These are phyloP conservation scores for Gossypium trilobum DNA, from an alignment of 441 rosid species.

Conservation along the genomic window DNA sequence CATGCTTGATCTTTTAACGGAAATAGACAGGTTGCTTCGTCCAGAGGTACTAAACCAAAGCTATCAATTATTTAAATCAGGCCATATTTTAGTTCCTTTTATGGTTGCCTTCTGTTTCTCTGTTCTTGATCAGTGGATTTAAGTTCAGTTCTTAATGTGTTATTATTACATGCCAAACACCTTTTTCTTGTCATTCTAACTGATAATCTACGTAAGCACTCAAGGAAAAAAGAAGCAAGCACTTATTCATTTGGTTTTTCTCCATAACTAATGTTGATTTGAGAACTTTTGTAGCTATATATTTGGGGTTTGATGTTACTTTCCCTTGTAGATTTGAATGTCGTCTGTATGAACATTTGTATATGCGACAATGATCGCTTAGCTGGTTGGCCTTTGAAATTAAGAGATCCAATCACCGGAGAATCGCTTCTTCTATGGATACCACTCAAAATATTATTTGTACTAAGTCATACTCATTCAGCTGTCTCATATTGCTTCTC, in stretches of 20 bases:
- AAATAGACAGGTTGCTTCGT: conserved; percentile 85
- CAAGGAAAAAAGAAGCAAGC: background rate
- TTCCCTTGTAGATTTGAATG: background rate
- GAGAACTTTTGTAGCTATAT: background rate
- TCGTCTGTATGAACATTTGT: background rate
- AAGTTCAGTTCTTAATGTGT: background rate
- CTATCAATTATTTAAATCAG: background rate
- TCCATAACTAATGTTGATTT: background rate
- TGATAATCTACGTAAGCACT: background rate
- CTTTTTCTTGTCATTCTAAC: background rate
- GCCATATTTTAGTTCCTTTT: background rate
- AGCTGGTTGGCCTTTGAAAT: background rate
- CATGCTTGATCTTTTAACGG: conserved; percentile 52
- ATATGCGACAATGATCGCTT: background rate
- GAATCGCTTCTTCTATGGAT: background rate
- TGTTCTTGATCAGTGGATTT: conserved; percentile 6
- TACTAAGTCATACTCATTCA: background rate
- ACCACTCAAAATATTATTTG: background rate
- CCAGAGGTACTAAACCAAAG: conserved; percentile 63
- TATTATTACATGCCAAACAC: background rate
- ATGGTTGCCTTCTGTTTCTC: background rate
- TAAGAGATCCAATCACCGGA: background rate
- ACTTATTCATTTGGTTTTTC: background rate
- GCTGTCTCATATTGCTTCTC: background rate
- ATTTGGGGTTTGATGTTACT: background rate